These are phyloP conservation scores for Blastobotrys persicus DNA, from an alignment of 1,139 yeast genomes.

Conservation along the genomic window DNA sequence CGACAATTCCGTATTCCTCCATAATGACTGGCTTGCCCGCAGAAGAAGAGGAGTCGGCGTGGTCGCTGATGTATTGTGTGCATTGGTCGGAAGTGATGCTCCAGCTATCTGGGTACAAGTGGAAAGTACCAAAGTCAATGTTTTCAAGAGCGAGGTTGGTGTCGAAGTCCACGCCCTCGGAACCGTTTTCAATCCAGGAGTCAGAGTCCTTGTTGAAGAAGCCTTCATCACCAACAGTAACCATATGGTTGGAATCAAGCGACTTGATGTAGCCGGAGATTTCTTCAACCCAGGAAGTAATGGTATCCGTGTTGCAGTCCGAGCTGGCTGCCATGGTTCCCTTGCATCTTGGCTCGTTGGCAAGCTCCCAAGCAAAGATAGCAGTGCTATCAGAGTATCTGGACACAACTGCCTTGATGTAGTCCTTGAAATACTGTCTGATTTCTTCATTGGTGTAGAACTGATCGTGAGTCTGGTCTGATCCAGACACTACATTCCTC, in stretches of 20 bases:
- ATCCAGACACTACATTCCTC: background rate
- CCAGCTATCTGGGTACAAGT: slow-evolving; percentile 1
- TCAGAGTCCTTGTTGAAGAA: background rate
- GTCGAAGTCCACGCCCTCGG: background rate
- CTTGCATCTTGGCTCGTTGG: slow-evolving; percentile 4
- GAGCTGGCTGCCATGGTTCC: slow-evolving; percentile 1
- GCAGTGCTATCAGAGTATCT: background rate
- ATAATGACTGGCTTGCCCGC: background rate
- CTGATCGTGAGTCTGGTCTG: background rate
- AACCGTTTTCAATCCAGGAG: background rate
- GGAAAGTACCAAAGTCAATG: slow-evolving; percentile 2
- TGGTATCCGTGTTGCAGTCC: background rate
- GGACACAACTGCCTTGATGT: background rate
- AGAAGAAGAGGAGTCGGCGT: background rate
- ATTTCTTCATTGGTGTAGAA: background rate
- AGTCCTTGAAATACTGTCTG: slow-evolving; percentile 1
- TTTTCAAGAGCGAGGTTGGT: background rate
- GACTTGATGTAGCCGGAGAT: background rate
- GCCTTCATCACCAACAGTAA: slow-evolving; percentile 4
- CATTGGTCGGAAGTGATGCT: background rate
- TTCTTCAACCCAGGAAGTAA: background rate
- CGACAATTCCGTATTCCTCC: background rate
- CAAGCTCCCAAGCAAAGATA: slow-evolving; percentile 2
- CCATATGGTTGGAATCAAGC: slow-evolving; percentile 1
- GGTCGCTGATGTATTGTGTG: background rate